Conservation (phyloP, 2,329 filamentous ascomycete species). For the Rhytidhysteron rufulum region DNA sequence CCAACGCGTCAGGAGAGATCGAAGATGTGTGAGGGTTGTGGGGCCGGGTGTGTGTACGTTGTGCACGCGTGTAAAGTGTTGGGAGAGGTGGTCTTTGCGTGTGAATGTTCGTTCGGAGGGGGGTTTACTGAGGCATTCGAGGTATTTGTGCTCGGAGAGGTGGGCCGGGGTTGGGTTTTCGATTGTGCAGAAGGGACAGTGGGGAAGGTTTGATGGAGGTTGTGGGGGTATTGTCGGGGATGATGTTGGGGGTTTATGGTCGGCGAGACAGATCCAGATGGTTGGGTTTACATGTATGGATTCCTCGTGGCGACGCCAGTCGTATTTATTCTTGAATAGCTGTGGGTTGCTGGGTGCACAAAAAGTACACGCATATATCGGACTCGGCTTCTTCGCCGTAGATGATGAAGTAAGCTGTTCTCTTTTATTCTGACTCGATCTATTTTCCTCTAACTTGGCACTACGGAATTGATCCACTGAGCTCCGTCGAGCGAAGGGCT, state of each 20-base stretch:
- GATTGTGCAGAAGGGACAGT: conserved; percentile 49
- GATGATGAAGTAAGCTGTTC: too few species aligned
- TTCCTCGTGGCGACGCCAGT: conserved; percentile 60
- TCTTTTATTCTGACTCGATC: too few species aligned
- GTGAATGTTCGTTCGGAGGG: conserved; percentile 52
- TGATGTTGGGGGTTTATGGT: conserved; percentile 31
- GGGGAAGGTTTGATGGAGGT: conserved; percentile 31
- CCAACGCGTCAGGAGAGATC: conserved; percentile 18
- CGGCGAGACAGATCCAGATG: conserved; percentile 52
- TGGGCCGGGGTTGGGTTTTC: conserved; percentile 44
- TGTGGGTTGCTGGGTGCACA: conserved; percentile 49
- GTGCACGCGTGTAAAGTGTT: conserved; percentile 48
- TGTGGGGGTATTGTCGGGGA: not conserved
- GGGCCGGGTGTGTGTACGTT: conserved; percentile 40
- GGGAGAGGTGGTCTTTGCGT: conserved; percentile 48
- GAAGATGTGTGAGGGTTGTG: conserved; percentile 41
- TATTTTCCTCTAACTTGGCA: too few species aligned
- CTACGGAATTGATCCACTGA: too few species aligned
- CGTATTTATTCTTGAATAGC: conserved; percentile 48
- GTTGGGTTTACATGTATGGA: conserved; percentile 61
- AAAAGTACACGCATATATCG: conserved; percentile 49
- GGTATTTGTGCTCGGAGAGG: conserved; percentile 49
- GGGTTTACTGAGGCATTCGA: conserved; percentile 56
- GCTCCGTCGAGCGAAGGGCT: too few species aligned
- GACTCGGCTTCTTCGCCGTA: too few species aligned